These are phyloP conservation scores for Boletus pseudopeckii DNA, from an alignment of 768 basidiomycete genomes.

Conservation along the genomic window DNA sequence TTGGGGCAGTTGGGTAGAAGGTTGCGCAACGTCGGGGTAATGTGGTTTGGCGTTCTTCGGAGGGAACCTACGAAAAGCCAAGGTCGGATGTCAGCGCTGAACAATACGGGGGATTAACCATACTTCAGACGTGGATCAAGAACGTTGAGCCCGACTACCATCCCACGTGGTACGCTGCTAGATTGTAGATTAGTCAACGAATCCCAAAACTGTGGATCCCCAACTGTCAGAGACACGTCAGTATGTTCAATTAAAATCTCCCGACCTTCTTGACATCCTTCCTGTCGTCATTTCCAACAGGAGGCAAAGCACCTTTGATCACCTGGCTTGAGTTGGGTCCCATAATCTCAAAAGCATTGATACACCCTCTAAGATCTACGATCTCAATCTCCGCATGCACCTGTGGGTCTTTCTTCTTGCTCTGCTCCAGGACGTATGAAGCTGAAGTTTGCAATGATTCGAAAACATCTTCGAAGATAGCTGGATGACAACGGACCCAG, in stretches of 20 bases:
- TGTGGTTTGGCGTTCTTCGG: slow-evolving; percentile 66
- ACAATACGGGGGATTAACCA: slow-evolving; percentile 16
- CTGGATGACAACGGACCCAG: slow-evolving; percentile 83
- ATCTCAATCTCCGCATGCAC: slow-evolving; percentile 51
- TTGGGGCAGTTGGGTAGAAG: slow-evolving; percentile 27
- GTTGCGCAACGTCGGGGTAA: slow-evolving; percentile 22
- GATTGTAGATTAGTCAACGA: slow-evolving; percentile 58
- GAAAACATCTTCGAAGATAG: slow-evolving; percentile 57
- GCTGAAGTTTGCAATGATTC: slow-evolving; percentile 48
- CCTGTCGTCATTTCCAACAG: slow-evolving; percentile 45
- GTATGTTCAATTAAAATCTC: neutral
- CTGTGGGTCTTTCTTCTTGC: slow-evolving; percentile 22
- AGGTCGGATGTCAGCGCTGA: neutral
- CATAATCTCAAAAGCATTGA: slow-evolving; percentile 86
- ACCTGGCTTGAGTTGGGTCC: slow-evolving; percentile 82
- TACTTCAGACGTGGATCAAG: slow-evolving; percentile 87
- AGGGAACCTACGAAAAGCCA: slow-evolving; percentile 58
- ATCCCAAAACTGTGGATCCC: slow-evolving; percentile 46
- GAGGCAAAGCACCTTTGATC: slow-evolving; percentile 58
- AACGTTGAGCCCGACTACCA: slow-evolving; percentile 75
- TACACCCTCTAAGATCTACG: slow-evolving; percentile 62
- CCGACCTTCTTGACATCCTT: slow-evolving; percentile 59
- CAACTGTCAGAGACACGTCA: slow-evolving; percentile 2
- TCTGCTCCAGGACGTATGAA: slow-evolving; percentile 45
- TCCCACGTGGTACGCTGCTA: slow-evolving; percentile 65